Evolutionary conservation across 208 protist species (phyloP).

Genomic region (Wallacemonas sp.): DNA sequence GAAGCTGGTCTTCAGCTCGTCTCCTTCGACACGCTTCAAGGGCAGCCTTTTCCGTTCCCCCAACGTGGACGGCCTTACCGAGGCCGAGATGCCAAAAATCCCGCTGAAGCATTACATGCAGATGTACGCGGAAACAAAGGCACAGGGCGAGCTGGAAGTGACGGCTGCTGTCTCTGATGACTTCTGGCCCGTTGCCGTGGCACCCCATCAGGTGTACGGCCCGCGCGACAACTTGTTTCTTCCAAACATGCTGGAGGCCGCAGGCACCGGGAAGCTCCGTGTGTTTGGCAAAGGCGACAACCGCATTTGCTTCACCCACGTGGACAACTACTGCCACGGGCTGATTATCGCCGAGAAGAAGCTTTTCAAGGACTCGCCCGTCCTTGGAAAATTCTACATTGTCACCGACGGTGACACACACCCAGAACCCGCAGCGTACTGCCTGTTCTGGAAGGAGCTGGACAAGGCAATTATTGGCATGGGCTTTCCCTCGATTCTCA

Average conservation of each 20-base stretch:
- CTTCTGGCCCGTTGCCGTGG: conserved; percentile 89
- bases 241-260: conserved; percentile 94
- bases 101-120: conserved; percentile 92
- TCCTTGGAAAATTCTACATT: conserved; percentile 95
- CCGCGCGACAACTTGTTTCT: conserved; percentile 95
- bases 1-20: conserved; percentile 94
- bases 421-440: conserved; percentile 85
- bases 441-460: conserved; percentile 92
- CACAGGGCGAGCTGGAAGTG: conserved; percentile 90
- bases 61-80: conserved; percentile 92
- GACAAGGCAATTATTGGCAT: conserved; percentile 90
- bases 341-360: conserved; percentile 92
- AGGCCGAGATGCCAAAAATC: conserved; percentile 87
- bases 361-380: conserved; percentile 87
- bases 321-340: conserved; percentile 96
- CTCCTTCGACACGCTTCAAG: conserved; percentile 93
- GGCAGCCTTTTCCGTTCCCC: conserved; percentile 87
- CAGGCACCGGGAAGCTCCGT: conserved; percentile 92
- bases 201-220: conserved; percentile 96
- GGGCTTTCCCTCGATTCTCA: conserved; percentile 85
- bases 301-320: conserved; percentile 95
- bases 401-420: conserved; percentile 94
- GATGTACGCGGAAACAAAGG: conserved; percentile 94
- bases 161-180: conserved; percentile 72
- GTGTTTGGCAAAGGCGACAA: conserved; percentile 94